These are phyloP conservation scores for Francoa sonchifolia DNA, from an alignment of 441 rosid species.

Conservation along the genomic window DNA sequence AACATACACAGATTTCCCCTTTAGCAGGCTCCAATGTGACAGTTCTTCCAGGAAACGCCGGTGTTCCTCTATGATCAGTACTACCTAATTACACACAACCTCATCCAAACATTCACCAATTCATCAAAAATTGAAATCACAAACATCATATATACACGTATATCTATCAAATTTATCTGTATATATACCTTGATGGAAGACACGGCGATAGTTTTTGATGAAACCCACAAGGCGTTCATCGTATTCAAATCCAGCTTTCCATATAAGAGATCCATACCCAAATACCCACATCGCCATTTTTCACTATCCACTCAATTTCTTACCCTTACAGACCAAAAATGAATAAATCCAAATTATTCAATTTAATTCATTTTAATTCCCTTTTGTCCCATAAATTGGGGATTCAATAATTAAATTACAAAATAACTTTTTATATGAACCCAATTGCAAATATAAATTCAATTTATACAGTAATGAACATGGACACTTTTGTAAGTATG, in stretches of 20 bases:
- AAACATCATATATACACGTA: background rate
- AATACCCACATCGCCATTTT: constrained; percentile 84
- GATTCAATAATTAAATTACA: too few species aligned
- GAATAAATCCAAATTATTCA: too few species aligned
- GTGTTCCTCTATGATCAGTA: constrained; percentile 88
- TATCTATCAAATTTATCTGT: too few species aligned
- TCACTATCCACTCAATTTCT: too few species aligned
- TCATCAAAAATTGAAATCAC: background rate
- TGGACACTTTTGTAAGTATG: too few species aligned
- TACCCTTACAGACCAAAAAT: too few species aligned
- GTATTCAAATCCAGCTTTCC: constrained; percentile 68
- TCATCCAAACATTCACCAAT: constrained; percentile 7
- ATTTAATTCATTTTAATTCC: too few species aligned
- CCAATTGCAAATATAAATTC: too few species aligned
- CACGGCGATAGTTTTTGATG: constrained; percentile 76
- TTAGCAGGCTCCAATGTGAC: constrained; percentile 66
- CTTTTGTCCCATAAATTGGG: too few species aligned
- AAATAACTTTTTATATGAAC: too few species aligned
- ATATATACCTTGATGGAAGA: constrained; percentile 68
- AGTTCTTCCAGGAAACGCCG: constrained; percentile 71
- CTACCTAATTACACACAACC: constrained; percentile 57
- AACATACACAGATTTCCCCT: constrained; percentile 67
- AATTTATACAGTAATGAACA: too few species aligned
- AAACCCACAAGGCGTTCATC: constrained; percentile 70
- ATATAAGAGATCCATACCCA: constrained; percentile 73